A percentile compares a stretch with the other conserved stretches of the same genome.
phyloP scores from a whole-genome alignment of 2,329 filamentous ascomycete species.

The Septoria linicola region DNA sequence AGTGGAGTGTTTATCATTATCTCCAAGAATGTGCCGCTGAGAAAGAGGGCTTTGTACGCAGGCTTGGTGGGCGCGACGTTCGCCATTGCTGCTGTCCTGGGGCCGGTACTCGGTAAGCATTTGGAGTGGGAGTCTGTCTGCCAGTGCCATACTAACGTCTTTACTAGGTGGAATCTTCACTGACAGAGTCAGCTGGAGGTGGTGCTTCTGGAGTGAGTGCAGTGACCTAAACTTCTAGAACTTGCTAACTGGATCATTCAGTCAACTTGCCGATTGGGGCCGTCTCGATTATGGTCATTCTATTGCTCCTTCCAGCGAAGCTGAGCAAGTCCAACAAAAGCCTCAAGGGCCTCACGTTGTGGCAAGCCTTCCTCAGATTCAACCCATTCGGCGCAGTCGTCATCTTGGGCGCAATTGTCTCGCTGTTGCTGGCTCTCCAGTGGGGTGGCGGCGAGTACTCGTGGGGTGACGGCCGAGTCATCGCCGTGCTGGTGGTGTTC shows the following conservation, averaged over 20 bases:
- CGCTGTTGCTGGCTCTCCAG: slow-evolving; percentile 46
- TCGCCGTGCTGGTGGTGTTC: slow-evolving; percentile 41
- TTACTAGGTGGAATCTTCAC: slow-evolving; percentile 54
- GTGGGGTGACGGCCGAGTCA: slow-evolving; percentile 43
- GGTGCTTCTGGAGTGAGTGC: slow-evolving; percentile 47
- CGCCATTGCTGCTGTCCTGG: slow-evolving; percentile 47
- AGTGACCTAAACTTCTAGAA: slow-evolving; percentile 34
- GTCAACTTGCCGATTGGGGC: slow-evolving; percentile 31
- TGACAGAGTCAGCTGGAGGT: slow-evolving; percentile 50
- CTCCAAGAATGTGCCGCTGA: slow-evolving; percentile 19
- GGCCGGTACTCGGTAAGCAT: slow-evolving; percentile 37
- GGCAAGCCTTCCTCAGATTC: slow-evolving; percentile 36
- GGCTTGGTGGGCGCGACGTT: slow-evolving; percentile 43
- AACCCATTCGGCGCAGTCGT: slow-evolving; percentile 43
- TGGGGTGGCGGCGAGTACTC: slow-evolving; percentile 40
- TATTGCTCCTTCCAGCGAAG: not conserved
- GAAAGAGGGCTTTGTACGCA: slow-evolving; percentile 22
- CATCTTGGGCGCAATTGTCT: slow-evolving; percentile 42
- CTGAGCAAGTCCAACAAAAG: slow-evolving; percentile 44
- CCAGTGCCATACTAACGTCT: too few relatives aligned
- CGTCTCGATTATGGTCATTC: not conserved
- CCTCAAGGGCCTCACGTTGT: slow-evolving; percentile 31
- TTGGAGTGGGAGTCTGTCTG: too few relatives aligned
- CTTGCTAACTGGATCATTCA: slow-evolving; percentile 46
- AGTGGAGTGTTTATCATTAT: slow-evolving; percentile 40